Evolutionary conservation across 192 early-diverging fungal genomes (phyloP), one percentile per base, ranked within the genome.

Genomic region (Phlyctochytrium bullatum): DNA sequence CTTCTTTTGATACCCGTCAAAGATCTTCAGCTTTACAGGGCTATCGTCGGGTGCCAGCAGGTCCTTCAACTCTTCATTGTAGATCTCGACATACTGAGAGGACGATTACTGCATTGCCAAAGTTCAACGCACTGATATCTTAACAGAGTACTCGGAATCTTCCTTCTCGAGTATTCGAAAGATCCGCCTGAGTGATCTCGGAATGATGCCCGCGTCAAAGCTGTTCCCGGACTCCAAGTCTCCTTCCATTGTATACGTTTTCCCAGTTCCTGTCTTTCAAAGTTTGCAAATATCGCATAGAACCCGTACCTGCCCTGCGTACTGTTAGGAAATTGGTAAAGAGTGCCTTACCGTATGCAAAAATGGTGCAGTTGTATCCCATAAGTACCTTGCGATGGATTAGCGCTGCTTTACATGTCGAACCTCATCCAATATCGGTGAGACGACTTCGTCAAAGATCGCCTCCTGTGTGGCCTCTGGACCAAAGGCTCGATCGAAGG

Each of bases 171-270:
- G 71, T 1, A 69, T 73, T 1, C 88, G 84, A 80, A 96, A 98
- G 25, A 98, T 77, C 12, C 81, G 71, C 68, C 88, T 79, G 25
- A 98, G 80, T 0, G 91, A 86, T 59, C 96, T 87, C 0, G 95
- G 96, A 60, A 98, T 96, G 31, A 98, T 89, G 17, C 95, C 96
- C 3, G 94, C 92, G 62, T 82, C 71, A 28, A 65, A 62, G 59
- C 79, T 77, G 56, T 80, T 61, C 30, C 68, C 73, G 27, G 81
- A 67, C 0, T 80, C 78, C 17, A 95, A 74, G 62, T 96, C 88
- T 24, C 95, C 94, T 67, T 98, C 93, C 95, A 98, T 98, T 1
- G 96, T 97, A 68, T 73, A 88, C 40, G 97, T 97, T 80, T 98
- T 98, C 65, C 96, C 96, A 0, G 93, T 92, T 47, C 94, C 94